Conservation (phyloP, 176 grass and related monocot genomes). For the Luzula sylvatica region DNA sequence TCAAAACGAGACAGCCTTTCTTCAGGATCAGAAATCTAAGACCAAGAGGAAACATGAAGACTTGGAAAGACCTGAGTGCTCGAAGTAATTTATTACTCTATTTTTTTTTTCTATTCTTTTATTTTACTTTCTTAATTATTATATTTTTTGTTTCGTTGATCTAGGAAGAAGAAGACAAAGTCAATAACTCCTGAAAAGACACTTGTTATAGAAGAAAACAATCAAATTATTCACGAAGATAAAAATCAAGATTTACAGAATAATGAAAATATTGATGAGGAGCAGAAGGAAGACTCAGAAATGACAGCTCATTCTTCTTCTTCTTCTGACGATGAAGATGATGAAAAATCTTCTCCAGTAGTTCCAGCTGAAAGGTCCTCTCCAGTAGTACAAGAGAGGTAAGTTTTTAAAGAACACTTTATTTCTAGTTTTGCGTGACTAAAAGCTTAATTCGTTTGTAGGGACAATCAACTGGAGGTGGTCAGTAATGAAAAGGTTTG, state of each 20-base stretch:
- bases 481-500: slow-evolving; percentile 35
- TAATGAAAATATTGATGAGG: slow-evolving; percentile 9
- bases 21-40: slow-evolving; percentile 10
- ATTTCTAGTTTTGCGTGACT: no score
- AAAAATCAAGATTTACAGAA: neutral
- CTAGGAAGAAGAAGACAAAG: slow-evolving; percentile 25
- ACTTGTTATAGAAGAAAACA: neutral
- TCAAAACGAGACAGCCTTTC: slow-evolving; percentile 20
- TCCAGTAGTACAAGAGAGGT: no score
- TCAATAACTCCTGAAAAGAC: slow-evolving; percentile 1
- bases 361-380: no score
- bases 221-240: slow-evolving; percentile 4
- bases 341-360: no score
- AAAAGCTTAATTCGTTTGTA: slow-evolving; percentile 18
- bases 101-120: neutral
- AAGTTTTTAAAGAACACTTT: no score
- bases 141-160: slow-evolving; percentile 4
- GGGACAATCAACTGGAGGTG: slow-evolving; percentile 35
- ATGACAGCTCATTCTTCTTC: no score
- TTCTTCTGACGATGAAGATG: no score
- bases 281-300: no score
- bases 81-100: slow-evolving; percentile 37
- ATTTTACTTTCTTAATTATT: neutral
- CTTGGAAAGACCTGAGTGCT: slow-evolving; percentile 33
- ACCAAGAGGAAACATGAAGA: slow-evolving; percentile 51